Evolutionary conservation across 1,284 basidiomycete species (phyloP).

Genomic region (Moesziomyces globuligerus): DNA sequence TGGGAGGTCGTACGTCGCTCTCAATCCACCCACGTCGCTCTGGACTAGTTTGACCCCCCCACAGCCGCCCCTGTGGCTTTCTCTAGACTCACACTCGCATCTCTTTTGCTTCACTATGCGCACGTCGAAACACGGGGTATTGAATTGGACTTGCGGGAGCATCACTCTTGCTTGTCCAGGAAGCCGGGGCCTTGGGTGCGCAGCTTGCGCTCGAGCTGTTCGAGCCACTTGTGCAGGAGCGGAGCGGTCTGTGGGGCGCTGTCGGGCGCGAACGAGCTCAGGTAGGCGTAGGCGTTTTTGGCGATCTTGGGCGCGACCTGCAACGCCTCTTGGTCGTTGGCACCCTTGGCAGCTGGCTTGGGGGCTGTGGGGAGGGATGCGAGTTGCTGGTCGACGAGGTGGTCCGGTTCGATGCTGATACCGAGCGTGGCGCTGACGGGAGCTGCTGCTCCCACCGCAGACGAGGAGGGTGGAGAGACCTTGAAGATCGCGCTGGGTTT

Average conservation of each 20-base stretch:
- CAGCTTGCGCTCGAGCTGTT: slow-evolving; percentile 64
- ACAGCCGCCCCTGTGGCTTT: too few species aligned
- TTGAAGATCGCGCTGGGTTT: slow-evolving; percentile 66
- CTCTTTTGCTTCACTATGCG: too few species aligned
- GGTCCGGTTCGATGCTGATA: slow-evolving; percentile 60
- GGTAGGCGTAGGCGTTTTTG: slow-evolving; percentile 60
- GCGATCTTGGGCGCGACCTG: slow-evolving; percentile 59
- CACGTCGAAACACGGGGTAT: too few species aligned
- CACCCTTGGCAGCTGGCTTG: slow-evolving; percentile 5
- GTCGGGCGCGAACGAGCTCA: slow-evolving; percentile 64
- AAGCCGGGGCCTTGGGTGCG: slow-evolving; percentile 55
- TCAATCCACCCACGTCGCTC: slow-evolving; percentile 15
- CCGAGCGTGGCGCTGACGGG: too few species aligned
- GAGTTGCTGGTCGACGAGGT: slow-evolving; percentile 56
- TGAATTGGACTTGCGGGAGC: too few species aligned
- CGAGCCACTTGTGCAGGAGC: slow-evolving; percentile 64
- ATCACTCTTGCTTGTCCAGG: slow-evolving; percentile 49
- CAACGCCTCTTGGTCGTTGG: slow-evolving; percentile 19
- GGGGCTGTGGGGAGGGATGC: slow-evolving; percentile 16
- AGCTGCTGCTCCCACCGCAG: slow-evolving; percentile 26
- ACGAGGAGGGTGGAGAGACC: slow-evolving; percentile 1
- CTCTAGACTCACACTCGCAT: not conserved
- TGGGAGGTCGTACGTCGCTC: slow-evolving; percentile 56
- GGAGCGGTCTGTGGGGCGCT: slow-evolving; percentile 64
- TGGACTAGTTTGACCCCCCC: too few species aligned